These are phyloP conservation scores for Entamoeba moshkovskii DNA, from an alignment of 208 protist species.

Conservation along the genomic window DNA sequence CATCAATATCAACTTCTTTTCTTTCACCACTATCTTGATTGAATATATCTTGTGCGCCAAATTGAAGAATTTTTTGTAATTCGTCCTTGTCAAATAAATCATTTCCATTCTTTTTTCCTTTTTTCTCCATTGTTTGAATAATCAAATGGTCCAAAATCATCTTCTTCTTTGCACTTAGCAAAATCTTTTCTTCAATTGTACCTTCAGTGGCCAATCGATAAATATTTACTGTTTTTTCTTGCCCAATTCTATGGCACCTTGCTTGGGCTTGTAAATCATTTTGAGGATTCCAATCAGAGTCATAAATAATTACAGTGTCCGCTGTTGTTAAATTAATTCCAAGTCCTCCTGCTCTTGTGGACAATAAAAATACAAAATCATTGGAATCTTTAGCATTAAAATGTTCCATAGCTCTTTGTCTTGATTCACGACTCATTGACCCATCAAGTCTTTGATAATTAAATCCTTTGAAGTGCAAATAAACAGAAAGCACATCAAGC, in stretches of 20 bases:
- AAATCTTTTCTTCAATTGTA: conserved; percentile 10
- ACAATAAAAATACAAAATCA: conserved; percentile 78
- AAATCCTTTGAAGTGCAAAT: conserved; percentile 43
- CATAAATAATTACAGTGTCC: conserved; percentile 91
- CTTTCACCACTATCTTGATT: background rate
- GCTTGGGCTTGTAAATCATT: conserved; percentile 76
- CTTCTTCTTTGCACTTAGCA: background rate
- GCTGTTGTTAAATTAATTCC: conserved; percentile 90
- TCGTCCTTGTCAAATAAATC: background rate
- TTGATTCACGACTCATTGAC: conserved; percentile 39
- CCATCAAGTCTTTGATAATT: conserved; percentile 65
- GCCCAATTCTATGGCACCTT: conserved; percentile 85
- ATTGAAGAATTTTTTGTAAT: background rate
- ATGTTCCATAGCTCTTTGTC: conserved; percentile 47
- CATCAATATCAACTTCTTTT: background rate
- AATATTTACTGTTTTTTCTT: conserved; percentile 43
- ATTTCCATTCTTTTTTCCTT: background rate
- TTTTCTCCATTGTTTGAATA: conserved; percentile 4
- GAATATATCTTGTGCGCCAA: background rate
- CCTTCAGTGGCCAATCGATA: background rate
- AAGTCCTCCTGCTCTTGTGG: conserved; percentile 80
- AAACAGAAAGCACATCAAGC: conserved; percentile 73
- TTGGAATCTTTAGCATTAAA: conserved; percentile 47
- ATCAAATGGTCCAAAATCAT: background rate
- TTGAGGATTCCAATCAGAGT: conserved; percentile 87